Conservation (phyloP, 495 filamentous ascomycete species). For the Xylaria bambusicola region DNA sequence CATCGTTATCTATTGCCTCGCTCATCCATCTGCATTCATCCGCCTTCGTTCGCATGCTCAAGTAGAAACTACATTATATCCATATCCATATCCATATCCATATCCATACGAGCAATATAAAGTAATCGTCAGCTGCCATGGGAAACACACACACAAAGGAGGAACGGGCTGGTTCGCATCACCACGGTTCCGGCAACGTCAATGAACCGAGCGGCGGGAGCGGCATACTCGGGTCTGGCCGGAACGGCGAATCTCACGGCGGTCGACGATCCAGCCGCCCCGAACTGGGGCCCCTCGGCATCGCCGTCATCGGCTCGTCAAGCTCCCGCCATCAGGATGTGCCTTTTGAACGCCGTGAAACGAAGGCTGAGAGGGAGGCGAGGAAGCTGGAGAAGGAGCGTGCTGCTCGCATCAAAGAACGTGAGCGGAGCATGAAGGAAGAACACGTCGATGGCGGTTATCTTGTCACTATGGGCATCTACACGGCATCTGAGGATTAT, state of each 20-base stretch:
- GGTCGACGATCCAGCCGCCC: slow-evolving; percentile 29
- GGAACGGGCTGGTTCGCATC: slow-evolving; percentile 47
- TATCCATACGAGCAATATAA: neutral
- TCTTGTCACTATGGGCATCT: slow-evolving; percentile 90
- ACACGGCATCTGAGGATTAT: slow-evolving; percentile 90
- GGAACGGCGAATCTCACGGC: slow-evolving; percentile 41
- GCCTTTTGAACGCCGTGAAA: slow-evolving; percentile 68
- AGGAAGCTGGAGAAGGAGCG: slow-evolving; percentile 83
- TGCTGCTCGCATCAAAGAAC: slow-evolving; percentile 69
- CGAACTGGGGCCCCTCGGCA: slow-evolving; percentile 30
- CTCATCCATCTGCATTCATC: too few species aligned
- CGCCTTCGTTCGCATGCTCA: too few species aligned
- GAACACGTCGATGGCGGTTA: slow-evolving; percentile 94
- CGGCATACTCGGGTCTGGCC: slow-evolving; percentile 28
- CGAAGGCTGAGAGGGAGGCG: slow-evolving; percentile 87
- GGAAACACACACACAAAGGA: slow-evolving; percentile 66
- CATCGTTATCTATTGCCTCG: too few species aligned
- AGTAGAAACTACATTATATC: too few species aligned
- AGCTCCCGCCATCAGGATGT: slow-evolving; percentile 31
- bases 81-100: neutral
- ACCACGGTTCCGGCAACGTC: slow-evolving; percentile 39
- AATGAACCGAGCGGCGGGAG: slow-evolving; percentile 32
- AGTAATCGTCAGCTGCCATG: slow-evolving; percentile 38
- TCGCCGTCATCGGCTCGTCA: slow-evolving; percentile 24
- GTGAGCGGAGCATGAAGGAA: slow-evolving; percentile 89